Evolutionary conservation across 2,329 filamentous ascomycete genomes (phyloP).

Genomic region (Aspergillus sp.): DNA sequence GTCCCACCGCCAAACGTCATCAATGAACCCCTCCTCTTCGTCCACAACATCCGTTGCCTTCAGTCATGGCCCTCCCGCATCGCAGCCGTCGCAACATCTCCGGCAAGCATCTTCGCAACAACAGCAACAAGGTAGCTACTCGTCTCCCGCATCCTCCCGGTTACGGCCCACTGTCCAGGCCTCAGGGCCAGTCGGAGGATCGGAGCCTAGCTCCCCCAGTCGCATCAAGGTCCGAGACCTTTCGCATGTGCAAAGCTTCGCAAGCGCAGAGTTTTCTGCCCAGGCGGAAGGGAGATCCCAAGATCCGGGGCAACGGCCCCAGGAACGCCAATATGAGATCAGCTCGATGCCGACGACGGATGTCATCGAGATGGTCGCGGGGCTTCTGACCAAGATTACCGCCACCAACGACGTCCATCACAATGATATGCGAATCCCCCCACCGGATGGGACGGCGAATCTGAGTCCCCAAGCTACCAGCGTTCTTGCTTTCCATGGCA

Average conservation of each 20-base stretch:
- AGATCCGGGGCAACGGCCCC: slow-evolving; percentile 36
- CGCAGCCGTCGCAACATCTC: slow-evolving; percentile 13
- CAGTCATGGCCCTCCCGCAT: slow-evolving; percentile 1
- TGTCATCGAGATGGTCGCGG: slow-evolving; percentile 98
- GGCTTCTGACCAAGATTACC: slow-evolving; percentile 91
- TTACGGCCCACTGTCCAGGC: slow-evolving; percentile 40
- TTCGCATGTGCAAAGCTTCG: slow-evolving; percentile 83
- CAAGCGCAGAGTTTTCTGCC: slow-evolving; percentile 63
- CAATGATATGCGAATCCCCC: slow-evolving; percentile 67
- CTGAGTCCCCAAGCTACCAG: slow-evolving; percentile 58
- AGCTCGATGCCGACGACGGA: slow-evolving; percentile 95
- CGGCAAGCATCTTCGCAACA: slow-evolving; percentile 17
- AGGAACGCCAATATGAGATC: slow-evolving; percentile 74
- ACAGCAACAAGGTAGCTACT: slow-evolving; percentile 20
- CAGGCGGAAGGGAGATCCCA: slow-evolving; percentile 39
- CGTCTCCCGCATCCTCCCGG: slow-evolving; percentile 39
- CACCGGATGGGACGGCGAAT: slow-evolving; percentile 50
- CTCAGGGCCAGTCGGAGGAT: slow-evolving; percentile 35
- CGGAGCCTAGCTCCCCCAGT: slow-evolving; percentile 42
- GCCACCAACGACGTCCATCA: slow-evolving; percentile 93
- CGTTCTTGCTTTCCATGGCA: slow-evolving; percentile 93
- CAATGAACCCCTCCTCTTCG: slow-evolving; percentile 1
- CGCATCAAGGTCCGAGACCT: slow-evolving; percentile 78
- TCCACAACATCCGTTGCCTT: slow-evolving; percentile 4
- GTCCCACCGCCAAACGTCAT: background rate